A percentile compares a stretch with the other conserved stretches of the same genome.
phyloP scores from a whole-genome alignment of 75 land plant species.

The Sequoia sempervirens region DNA sequence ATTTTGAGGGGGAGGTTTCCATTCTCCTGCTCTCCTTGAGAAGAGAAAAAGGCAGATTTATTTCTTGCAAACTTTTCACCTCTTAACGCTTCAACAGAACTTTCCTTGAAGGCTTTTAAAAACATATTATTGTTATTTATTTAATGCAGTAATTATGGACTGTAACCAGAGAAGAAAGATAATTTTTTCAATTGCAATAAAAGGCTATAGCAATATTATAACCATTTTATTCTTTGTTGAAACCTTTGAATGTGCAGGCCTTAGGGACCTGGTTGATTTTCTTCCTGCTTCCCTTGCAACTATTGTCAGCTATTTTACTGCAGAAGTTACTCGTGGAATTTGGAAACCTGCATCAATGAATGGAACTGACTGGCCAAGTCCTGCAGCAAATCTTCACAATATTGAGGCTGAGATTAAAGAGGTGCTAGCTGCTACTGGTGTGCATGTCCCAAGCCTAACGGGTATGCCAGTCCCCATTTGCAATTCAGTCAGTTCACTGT shows the following conservation, averaged over 20 bases:
- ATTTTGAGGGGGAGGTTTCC: no score
- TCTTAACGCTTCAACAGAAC: no score
- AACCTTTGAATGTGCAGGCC: conserved; percentile 40
- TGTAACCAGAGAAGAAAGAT: not conserved
- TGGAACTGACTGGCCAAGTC: conserved; percentile 94
- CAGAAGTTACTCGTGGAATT: conserved; percentile 77
- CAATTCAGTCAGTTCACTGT: not conserved
- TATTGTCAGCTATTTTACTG: conserved; percentile 69
- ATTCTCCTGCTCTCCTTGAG: no score
- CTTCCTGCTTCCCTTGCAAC: conserved; percentile 74
- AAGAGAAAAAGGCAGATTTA: no score
- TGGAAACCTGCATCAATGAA: conserved; percentile 83
- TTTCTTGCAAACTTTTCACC: no score
- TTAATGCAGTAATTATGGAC: not conserved
- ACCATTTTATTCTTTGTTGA: not conserved
- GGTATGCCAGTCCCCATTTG: conserved; percentile 17
- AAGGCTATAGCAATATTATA: not conserved
- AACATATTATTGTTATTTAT: not conserved
- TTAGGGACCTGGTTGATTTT: conserved; percentile 76
- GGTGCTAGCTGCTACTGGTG: conserved; percentile 68
- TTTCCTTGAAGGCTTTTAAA: not conserved
- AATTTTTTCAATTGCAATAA: not conserved
- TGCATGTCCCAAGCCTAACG: conserved; percentile 34
- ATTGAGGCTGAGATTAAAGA: conserved; percentile 70
- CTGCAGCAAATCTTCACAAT: conserved; percentile 54